Evolutionary conservation across 257 asterid species (phyloP).

Genomic region (Mitragyna speciosa): DNA sequence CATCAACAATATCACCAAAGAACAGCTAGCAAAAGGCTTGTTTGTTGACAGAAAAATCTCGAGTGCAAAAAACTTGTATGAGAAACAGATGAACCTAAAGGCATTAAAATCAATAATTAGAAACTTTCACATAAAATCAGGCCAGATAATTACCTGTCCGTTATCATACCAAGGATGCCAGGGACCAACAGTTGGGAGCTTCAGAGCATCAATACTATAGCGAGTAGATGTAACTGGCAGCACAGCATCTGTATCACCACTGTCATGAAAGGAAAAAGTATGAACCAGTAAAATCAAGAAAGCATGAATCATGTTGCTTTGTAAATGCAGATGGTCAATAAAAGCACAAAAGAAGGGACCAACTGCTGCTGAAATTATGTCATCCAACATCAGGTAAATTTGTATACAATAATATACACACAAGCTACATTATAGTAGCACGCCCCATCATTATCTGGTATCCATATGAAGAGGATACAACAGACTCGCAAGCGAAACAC

Average conservation of each 20-base stretch:
- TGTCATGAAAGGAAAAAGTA: conserved; percentile 20
- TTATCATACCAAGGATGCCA: conserved; percentile 90
- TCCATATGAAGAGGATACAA: not conserved
- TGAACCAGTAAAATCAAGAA: not conserved
- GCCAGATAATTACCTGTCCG: conserved; percentile 64
- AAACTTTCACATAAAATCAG: not conserved
- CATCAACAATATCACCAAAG: not conserved
- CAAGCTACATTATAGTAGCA: not conserved
- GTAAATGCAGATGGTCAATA: not conserved
- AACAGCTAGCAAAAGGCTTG: not conserved
- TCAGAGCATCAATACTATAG: conserved; percentile 68
- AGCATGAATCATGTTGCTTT: not conserved
- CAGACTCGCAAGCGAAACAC: not conserved
- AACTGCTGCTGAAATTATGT: not conserved
- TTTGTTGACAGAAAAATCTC: not conserved
- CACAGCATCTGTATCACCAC: conserved; percentile 94
- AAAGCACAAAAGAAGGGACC: not conserved
- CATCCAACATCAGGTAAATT: not conserved
- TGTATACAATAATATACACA: not conserved
- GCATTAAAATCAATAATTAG: not conserved
- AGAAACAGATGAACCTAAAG: not conserved
- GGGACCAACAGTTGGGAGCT: conserved; percentile 59
- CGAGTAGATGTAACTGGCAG: conserved; percentile 95
- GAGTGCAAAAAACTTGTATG: too few species aligned
- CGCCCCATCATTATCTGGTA: not conserved